Base-by-base conservation (phyloP, 345 rosid species). In the Gossypium ekmanianum region DNA sequence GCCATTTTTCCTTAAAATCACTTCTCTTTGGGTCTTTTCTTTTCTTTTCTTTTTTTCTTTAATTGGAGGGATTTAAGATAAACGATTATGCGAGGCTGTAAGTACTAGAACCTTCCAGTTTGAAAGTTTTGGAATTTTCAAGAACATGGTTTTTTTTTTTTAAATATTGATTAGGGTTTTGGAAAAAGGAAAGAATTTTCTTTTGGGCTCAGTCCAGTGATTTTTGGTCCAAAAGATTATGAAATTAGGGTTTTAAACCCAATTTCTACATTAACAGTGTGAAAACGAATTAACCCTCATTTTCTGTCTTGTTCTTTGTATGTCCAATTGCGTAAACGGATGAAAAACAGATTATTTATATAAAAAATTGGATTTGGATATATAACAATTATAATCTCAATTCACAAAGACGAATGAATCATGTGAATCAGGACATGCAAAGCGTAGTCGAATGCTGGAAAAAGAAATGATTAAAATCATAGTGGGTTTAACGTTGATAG, bases 1-100 rank as follows among this genome's bases (percentile, higher is more conserved):
- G 94, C 97, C 98, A 92, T 92, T 52, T 75, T 45, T 55, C 9
- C 55, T 26, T 16, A 1, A n/a, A 44, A 11, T 67, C 55, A 13
- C 55, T 45, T 66, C 1, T 11, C 2, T 64, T n/a, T 29, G 41
- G 41, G 41, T 6, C 7, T 57, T 58, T 58, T 1, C 8, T 9
- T 5, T 14, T 6, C 7, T 57, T 58, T 58, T 1, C 8, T 9
- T 5, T 14, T 5, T 1, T 2, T 16, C 9, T 47, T 45, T 2
- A 3, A 59, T 20, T 13, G 7, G 67, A 73, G 24, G 11, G 26
- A 17, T 9, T 57, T 17, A 41, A 9, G 66, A 2, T 2, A n/a
- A 44, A 12, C 18, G 14, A 45, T 14, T 7, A 20, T 13, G 17
- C 2, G 43, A 58, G 10, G 16, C 65, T 18, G 1, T 16, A 75